Evolutionary conservation across 805 yeast genomes (phyloP).

Genomic region (Saccharomycopsis fibuligera): DNA sequence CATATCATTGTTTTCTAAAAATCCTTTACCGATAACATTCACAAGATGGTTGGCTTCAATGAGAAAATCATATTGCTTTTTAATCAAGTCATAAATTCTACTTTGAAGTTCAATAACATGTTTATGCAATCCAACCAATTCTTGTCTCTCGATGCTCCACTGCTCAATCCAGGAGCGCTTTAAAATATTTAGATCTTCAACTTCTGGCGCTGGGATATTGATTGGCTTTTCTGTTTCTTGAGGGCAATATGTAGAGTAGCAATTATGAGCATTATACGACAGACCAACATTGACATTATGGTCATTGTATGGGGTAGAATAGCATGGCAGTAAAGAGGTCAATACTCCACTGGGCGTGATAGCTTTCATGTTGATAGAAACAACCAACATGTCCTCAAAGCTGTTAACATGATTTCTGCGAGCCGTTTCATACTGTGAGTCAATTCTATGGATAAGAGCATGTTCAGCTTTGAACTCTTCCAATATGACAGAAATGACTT

Average conservation of each 20-base stretch:
- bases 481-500: not conserved
- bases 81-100: conserved; percentile 18
- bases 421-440: not conserved
- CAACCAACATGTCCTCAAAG: conserved; percentile 3
- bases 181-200: conserved; percentile 3
- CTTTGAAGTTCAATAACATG: conserved; percentile 15
- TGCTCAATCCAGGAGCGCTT: conserved; percentile 13
- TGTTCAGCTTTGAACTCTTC: not conserved
- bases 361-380: not conserved
- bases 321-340: conserved; percentile 9
- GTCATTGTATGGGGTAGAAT: conserved; percentile 1
- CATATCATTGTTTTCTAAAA: conserved; percentile 5
- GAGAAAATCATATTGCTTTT: conserved; percentile 17
- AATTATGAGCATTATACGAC: not conserved
- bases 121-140: conserved; percentile 1
- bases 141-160: conserved; percentile 12
- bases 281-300: not conserved
- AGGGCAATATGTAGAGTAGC: conserved; percentile 18
- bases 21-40: conserved; percentile 12
- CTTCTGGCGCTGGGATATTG: conserved; percentile 1
- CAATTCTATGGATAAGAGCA: conserved; percentile 4
- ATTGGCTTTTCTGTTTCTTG: conserved; percentile 3
- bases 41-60: conserved; percentile 14
- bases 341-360: conserved; percentile 12
- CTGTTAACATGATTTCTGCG: not conserved